Conservation (phyloP, 2,329 filamentous ascomycete species). For the Hypoxylon sp. region DNA sequence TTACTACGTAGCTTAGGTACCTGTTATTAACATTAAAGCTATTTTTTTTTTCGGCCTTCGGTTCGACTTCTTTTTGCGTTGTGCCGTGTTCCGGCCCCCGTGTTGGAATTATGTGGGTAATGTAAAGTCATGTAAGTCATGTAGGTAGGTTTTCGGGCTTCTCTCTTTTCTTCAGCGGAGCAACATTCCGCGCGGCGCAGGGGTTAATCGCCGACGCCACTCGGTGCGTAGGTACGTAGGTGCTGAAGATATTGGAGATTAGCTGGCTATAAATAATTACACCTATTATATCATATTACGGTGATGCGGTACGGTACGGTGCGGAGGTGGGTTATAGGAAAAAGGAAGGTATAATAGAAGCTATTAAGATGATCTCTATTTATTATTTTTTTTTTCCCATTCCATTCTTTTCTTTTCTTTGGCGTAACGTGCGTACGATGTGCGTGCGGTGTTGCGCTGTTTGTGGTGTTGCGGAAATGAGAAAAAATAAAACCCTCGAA, state of each 20-base stretch:
- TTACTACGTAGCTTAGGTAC: constrained; percentile 10
- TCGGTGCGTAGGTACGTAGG: no score
- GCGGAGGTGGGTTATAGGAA: neutral
- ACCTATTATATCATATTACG: no score
- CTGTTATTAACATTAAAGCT: neutral
- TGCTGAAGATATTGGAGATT: no score
- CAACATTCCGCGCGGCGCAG: neutral
- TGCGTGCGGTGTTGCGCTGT: neutral
- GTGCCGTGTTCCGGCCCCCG: neutral
- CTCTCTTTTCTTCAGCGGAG: neutral
- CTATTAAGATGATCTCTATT: neutral
- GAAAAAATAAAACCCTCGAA: neutral
- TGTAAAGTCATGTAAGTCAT: no score
- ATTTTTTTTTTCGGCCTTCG: neutral
- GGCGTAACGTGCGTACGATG: neutral
- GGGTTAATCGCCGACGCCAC: neutral
- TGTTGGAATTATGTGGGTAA: no score
- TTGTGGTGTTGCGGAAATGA: neutral
- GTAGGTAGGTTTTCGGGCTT: neutral
- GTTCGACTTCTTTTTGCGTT: neutral
- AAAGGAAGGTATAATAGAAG: neutral
- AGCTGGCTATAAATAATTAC: neutral
- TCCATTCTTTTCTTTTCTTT: no score
- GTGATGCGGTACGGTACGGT: neutral
- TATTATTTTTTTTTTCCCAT: neutral